Evolutionary conservation across 2,329 filamentous ascomycete genomes (phyloP), one percentile per base, ranked within the genome.

Genomic region (Pseudogymnoascus sp.): DNA sequence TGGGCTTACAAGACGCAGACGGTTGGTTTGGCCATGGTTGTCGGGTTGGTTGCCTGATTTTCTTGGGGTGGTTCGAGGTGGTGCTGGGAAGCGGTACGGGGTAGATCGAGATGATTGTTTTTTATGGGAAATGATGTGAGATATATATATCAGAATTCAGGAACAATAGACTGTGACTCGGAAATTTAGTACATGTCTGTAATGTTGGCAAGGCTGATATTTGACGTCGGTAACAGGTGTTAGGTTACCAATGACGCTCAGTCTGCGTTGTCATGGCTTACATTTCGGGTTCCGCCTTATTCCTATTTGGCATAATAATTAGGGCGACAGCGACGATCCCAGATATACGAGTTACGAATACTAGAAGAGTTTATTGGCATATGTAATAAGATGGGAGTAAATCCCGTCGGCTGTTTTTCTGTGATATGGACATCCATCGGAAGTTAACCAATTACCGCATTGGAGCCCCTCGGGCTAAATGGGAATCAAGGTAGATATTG

Each of bases 1-100:
- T 33, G 47, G n/a, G 26, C 47, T 57, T 33, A 57, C 47, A 57
- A 57, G n/a, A 57, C 47, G 47, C 47, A 57, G 26, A 57, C 47
- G 26, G 47, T 57, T 9, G 47, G 47, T 33, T 57, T 57, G 47
- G 47, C 26, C 47, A 57, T 57, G 47, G 28, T 33, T 10, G 26
- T 57, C 33, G 26, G 47, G n/a, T 19, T 13, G 28, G 26, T 57
- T 33, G 47, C 47, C 47, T 57, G 47, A 19, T 57, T 57, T 57
- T 53, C 26, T 33, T 31, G 4, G 47, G n/a, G 26, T 57, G 47
- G 47, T 33, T 19, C 28, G 47, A 33, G 47, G 47, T n/a, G 26
- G 47, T 5, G 44, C 4, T 26, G 21, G 11, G 44, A 50, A 8
- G 31, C 15, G 4, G 5, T 0, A 31, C 26, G 23, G 26, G 47